These are phyloP conservation scores for Pythium aquatile DNA, from an alignment of 352 stramenopile species.

Conservation along the genomic window DNA sequence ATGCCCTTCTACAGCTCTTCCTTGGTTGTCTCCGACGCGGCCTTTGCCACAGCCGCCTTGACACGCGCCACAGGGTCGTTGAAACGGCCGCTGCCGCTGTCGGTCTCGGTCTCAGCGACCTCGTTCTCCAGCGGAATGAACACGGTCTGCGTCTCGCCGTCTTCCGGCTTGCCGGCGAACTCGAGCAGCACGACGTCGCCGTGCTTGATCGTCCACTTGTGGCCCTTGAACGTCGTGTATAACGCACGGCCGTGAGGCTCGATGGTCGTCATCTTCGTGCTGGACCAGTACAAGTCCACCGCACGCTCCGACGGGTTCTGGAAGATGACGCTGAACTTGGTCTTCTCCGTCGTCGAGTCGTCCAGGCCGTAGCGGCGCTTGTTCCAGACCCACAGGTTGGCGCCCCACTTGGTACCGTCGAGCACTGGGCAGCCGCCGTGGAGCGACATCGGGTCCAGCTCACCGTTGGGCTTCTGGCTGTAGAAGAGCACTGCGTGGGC, in stretches of 20 bases:
- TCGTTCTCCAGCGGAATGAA: slow-evolving; percentile 36
- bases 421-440: slow-evolving; percentile 96
- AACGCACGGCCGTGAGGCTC: slow-evolving; percentile 37
- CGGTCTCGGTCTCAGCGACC: neutral
- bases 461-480: slow-evolving; percentile 93
- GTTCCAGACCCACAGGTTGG: slow-evolving; percentile 98
- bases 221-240: slow-evolving; percentile 64
- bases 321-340: slow-evolving; percentile 60
- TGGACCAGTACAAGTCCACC: slow-evolving; percentile 68
- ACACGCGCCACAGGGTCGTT: neutral
- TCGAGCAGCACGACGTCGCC: slow-evolving; percentile 49
- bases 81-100: neutral
- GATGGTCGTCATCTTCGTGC: slow-evolving; percentile 67
- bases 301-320: slow-evolving; percentile 54
- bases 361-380: slow-evolving; percentile 73
- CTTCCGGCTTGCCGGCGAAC: slow-evolving; percentile 42
- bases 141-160: slow-evolving; percentile 53
- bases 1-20: slow-evolving; percentile 39
- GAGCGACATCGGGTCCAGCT: slow-evolving; percentile 82
- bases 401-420: slow-evolving; percentile 94
- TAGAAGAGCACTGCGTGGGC: slow-evolving; percentile 97
- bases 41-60: neutral
- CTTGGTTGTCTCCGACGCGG: slow-evolving; percentile 20
- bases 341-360: slow-evolving; percentile 26
- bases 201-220: slow-evolving; percentile 72